phyloP scores from a whole-genome alignment of 495 filamentous ascomycete genomes.

The Penicillium fimorum region DNA sequence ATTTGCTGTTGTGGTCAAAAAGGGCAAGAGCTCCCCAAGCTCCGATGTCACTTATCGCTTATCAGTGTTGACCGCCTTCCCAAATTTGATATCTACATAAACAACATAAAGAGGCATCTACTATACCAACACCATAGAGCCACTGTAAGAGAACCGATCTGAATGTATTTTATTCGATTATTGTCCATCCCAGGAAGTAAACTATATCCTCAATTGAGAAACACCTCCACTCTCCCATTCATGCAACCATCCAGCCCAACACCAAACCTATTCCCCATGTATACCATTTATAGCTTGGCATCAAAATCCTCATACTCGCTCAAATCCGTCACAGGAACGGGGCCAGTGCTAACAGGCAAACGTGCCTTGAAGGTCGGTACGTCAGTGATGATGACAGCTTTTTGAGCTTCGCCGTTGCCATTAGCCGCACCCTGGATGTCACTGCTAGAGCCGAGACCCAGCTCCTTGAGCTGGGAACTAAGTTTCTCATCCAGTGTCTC shows the following conservation, averaged over 20 bases:
- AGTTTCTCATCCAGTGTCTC: slow-evolving; percentile 47
- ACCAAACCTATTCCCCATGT: background rate
- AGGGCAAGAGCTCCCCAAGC: slow-evolving; percentile 43
- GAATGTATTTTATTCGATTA: background rate
- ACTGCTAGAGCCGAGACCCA: slow-evolving; percentile 35
- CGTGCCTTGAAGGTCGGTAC: slow-evolving; percentile 75
- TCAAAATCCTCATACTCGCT: slow-evolving; percentile 80
- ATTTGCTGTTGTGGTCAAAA: slow-evolving; percentile 51
- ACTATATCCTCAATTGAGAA: slow-evolving; percentile 3
- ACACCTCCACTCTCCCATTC: slow-evolving; percentile 10
- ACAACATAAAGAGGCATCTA: no score
- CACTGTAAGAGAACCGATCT: background rate
- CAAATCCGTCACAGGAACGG: slow-evolving; percentile 68
- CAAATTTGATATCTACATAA: no score
- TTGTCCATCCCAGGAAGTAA: background rate
- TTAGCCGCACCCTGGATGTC: slow-evolving; percentile 29
- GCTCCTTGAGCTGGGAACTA: slow-evolving; percentile 38
- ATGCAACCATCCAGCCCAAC: slow-evolving; percentile 12
- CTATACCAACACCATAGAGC: no score
- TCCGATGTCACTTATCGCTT: slow-evolving; percentile 42
- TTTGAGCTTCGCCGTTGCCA: slow-evolving; percentile 19
- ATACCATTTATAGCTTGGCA: slow-evolving; percentile 62
- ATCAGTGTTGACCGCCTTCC: background rate
- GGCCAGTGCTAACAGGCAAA: slow-evolving; percentile 64
- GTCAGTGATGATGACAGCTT: slow-evolving; percentile 61